Evolutionary conservation across 768 basidiomycete genomes (phyloP), one percentile per base, ranked within the genome.

Genomic region (Agaricus blazei): DNA sequence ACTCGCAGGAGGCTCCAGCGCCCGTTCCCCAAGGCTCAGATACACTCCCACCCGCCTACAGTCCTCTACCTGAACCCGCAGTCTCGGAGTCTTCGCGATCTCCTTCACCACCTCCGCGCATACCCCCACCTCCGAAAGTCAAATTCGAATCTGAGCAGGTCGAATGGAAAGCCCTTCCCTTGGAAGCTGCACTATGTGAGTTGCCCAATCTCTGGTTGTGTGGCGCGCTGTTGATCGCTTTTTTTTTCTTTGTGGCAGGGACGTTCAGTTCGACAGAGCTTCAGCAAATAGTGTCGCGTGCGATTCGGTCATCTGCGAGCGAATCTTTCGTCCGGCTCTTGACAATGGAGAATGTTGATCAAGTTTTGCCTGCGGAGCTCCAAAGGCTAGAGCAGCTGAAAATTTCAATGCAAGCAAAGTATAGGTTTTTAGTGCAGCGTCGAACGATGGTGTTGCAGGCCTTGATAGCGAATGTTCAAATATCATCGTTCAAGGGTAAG

Each of bases 291-390:
- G 88, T 89, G 19, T 84, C 87, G 29, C 75, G 80, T 6, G 85
- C 87, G 4, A 88, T 91, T 60, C 80, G 85, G 12, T 72, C 79
- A 19, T 87, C 86, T 9, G 82, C 86, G 0, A 75, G 77, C 57
- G 85, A 87, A 56, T 83, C 85, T 2, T 87, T 83, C 61, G 80
- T 90, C 48, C 86, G 88, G 3, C 73, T 91, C 9, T 75, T 91
- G 23, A 79, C 87, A 11, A 59, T 80, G 12, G 79, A 86, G 12
- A 78, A 79, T 14, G 72, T 88, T 54, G 87, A 89, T 58, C 72
- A 67, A 26, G 75, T 75, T 58, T 72, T 90, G 3, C 79, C 82
- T 0, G 72, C 72, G 26, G 88, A 90, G 65, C 64, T 80, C 3
- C 76, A 82, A 52, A 77, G 85, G 0, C 75, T 91, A 19, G 73